Conservation (phyloP, 495 filamentous ascomycete species). For the Tuber umbilicatum region DNA sequence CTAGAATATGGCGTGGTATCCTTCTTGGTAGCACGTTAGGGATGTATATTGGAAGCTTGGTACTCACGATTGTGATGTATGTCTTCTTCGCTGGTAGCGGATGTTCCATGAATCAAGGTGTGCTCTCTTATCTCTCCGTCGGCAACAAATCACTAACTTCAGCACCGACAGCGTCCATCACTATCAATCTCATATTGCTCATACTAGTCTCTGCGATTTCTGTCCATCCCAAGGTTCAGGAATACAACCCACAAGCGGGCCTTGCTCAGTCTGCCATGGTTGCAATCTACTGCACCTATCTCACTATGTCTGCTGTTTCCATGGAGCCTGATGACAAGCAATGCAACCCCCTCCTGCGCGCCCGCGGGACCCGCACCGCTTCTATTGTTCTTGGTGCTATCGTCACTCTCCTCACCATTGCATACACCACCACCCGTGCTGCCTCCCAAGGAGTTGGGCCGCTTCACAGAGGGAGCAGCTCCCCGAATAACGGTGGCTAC, state of each 20-base stretch:
- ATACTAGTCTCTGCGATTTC: slow-evolving; percentile 75
- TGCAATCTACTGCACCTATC: slow-evolving; percentile 93
- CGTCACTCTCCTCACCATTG: slow-evolving; percentile 92
- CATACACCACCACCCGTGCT: slow-evolving; percentile 93
- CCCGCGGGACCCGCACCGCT: slow-evolving; percentile 80
- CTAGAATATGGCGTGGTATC: slow-evolving; percentile 71
- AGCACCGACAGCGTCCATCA: slow-evolving; percentile 50
- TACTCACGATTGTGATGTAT: slow-evolving; percentile 95
- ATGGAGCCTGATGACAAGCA: slow-evolving; percentile 96
- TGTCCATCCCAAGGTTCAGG: slow-evolving; percentile 83
- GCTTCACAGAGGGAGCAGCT: slow-evolving; percentile 57
- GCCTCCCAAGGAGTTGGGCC: slow-evolving; percentile 89
- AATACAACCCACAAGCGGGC: slow-evolving; percentile 85
- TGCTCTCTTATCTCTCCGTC: slow-evolving; percentile 19
- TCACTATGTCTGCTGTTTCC: slow-evolving; percentile 95
- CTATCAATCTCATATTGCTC: slow-evolving; percentile 78
- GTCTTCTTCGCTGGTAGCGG: slow-evolving; percentile 80
- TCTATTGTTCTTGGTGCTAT: slow-evolving; percentile 87
- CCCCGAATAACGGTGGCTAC: slow-evolving; percentile 56
- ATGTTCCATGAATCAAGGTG: slow-evolving; percentile 91
- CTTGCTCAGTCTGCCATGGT: slow-evolving; percentile 97
- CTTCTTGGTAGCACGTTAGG: slow-evolving; percentile 85
- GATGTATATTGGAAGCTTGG: slow-evolving; percentile 85
- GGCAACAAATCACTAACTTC: slow-evolving; percentile 28
- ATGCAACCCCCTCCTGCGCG: slow-evolving; percentile 88